A percentile compares a stretch with the other conserved stretches of the same genome.
phyloP scores from a whole-genome alignment of 768 basidiomycete species.

The Royoungia palumana region DNA sequence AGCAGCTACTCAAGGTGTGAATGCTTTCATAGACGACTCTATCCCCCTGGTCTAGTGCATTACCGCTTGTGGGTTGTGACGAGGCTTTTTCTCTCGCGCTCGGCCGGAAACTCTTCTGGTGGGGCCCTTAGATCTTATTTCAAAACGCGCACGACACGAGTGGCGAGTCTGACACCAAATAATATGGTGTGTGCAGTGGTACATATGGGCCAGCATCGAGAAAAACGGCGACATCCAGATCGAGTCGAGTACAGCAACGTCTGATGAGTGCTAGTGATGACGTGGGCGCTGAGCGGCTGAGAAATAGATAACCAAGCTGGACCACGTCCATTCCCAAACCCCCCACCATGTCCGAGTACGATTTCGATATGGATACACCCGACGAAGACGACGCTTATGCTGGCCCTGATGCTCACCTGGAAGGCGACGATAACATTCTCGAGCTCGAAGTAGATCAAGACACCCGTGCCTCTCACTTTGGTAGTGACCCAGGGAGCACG shows the following conservation, averaged over 20 bases:
- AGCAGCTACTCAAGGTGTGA: too few relatives aligned
- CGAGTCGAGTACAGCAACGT: conserved; percentile 25
- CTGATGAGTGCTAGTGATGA: too few relatives aligned
- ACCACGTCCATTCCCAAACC: conserved; percentile 1
- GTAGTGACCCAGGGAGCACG: neutral
- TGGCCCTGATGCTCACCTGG: conserved; percentile 35
- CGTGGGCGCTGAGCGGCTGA: too few relatives aligned
- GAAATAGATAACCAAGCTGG: conserved; percentile 5
- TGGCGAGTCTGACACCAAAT: too few relatives aligned
- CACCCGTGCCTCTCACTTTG: conserved; percentile 6
- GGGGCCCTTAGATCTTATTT: too few relatives aligned
- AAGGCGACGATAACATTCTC: conserved; percentile 33
- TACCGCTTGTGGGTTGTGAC: too few relatives aligned
- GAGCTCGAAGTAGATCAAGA: conserved; percentile 33
- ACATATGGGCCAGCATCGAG: conserved; percentile 44
- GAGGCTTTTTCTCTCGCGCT: too few relatives aligned
- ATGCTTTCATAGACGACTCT: too few relatives aligned
- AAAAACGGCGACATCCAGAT: conserved; percentile 43
- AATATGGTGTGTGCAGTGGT: too few relatives aligned
- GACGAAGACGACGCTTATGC: conserved; percentile 34
- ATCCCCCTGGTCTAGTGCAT: too few relatives aligned
- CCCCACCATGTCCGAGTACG: conserved; percentile 18
- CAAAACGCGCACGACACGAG: too few relatives aligned
- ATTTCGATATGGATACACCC: conserved; percentile 17
- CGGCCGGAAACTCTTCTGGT: too few relatives aligned